Base-by-base conservation (phyloP, 495 filamentous ascomycete genomes). In the Penicillium manginii region DNA sequence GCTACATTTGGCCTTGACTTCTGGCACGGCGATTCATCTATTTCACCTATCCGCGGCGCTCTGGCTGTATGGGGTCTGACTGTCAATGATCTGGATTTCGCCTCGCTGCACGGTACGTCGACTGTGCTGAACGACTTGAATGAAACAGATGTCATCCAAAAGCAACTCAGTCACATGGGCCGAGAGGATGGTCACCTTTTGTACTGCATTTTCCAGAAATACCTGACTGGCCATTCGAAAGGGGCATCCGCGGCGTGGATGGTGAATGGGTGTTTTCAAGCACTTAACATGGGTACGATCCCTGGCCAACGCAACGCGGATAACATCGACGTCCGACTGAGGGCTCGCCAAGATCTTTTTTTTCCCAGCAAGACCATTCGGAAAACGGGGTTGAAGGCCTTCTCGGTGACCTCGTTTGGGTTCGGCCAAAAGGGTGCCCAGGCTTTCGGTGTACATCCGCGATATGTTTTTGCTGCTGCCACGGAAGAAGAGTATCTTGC, bases 71-170 rank as follows among this genome's bases (percentile, higher is more conserved):
- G 94, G 94, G 92, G 92, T 70, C 86, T 99, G 39, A 98, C 94
- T 15, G 92, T 99, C 63, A 94, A 99, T 71, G 94, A 99, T 64
- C 85, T 99, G 49, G 88, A 76, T 58, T 91, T 98, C 48, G 93
- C 93, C 8, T 98, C 94, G 19, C 98, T 98, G 89, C 94, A 99
- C 77, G 94, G 94, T 60, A 99, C 94, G 31, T 97, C 93, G 22
- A 99, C 94, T 39, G 92, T 94, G 58, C 96, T 96, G 54, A 99
- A 99, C 69, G 94, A 99, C 81, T 98, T 98, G 86, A 99, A 99
- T 72, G 94, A 99, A 74, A 97, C 94, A 22, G 92, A 94, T 57
- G 93, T 96, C 68, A 88, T 99, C 64, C 96, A 93, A 81, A 90
- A 97, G 74, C 96, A 98, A 79, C 82, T 99, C 76, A 87, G 85